These are phyloP conservation scores for Alternaria panax DNA, from an alignment of 2,329 filamentous ascomycete genomes.

Conservation along the genomic window DNA sequence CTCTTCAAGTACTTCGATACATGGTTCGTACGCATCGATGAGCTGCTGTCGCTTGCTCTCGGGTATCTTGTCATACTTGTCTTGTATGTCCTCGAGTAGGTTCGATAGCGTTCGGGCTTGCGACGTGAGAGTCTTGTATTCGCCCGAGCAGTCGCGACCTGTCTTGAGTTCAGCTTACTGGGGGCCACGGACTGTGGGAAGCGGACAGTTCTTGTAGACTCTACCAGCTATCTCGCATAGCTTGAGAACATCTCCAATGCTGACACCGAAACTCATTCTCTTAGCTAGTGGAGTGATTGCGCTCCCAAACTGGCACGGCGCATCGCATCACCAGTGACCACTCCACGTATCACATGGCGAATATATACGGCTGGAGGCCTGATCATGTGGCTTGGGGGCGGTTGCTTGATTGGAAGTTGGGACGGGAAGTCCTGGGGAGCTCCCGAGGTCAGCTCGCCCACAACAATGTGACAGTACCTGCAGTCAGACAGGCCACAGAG, in stretches of 20 bases:
- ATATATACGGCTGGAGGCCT: neutral
- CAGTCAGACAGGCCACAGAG: neutral
- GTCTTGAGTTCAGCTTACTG: neutral
- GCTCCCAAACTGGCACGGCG: neutral
- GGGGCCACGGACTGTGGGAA: neutral
- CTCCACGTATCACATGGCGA: neutral
- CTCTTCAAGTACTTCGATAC: constrained; percentile 37
- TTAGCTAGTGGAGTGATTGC: neutral
- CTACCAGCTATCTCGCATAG: constrained; percentile 33
- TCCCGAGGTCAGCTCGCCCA: neutral
- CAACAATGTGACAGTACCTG: neutral
- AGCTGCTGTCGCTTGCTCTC: constrained; percentile 29
- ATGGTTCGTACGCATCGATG: constrained; percentile 31
- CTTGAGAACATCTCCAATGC: constrained; percentile 38
- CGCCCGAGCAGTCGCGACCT: constrained; percentile 42
- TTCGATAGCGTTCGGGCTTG: constrained; percentile 39
- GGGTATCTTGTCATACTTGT: constrained; percentile 38
- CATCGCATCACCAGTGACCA: neutral
- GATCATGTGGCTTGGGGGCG: constrained; percentile 5
- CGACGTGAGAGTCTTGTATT: constrained; percentile 37
- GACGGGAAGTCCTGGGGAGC: no score
- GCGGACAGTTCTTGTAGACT: constrained; percentile 38
- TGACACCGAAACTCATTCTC: constrained; percentile 37
- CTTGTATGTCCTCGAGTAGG: constrained; percentile 37
- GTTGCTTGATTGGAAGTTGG: constrained; percentile 8